A percentile compares a stretch with the other conserved stretches of the same genome.
Conservation (phyloP, 306 rosid genomes). For the Malus sylvestris region DNA sequence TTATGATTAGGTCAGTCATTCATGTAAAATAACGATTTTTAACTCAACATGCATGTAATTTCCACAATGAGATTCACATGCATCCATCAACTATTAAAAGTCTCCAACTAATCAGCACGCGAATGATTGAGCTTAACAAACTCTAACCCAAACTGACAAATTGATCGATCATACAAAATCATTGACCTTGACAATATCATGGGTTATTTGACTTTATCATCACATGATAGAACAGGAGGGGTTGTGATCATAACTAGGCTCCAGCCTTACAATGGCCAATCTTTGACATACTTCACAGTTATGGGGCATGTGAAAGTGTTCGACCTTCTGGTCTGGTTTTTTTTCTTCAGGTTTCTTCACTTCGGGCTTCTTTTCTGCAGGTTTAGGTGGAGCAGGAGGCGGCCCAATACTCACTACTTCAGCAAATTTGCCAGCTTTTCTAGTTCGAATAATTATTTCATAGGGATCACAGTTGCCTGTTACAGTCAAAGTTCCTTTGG, state of each 20-base stretch:
- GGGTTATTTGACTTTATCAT: not conserved
- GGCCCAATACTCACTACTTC: constrained; percentile 59
- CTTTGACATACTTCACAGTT: constrained; percentile 15
- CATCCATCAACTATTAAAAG: not conserved
- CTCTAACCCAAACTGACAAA: not conserved
- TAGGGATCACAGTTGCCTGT: constrained; percentile 70
- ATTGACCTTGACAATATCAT: not conserved
- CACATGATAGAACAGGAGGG: constrained; percentile 40
- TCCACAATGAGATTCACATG: too few relatives aligned
- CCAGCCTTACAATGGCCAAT: constrained; percentile 6
- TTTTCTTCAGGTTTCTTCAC: constrained; percentile 21
- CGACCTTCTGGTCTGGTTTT: constrained; percentile 2
- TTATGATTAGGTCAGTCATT: too few relatives aligned
- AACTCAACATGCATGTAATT: not conserved
- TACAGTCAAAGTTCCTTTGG: constrained; percentile 46
- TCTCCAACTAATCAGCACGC: not conserved
- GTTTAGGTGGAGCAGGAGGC: constrained; percentile 38
- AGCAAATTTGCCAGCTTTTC: constrained; percentile 41
- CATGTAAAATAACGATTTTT: too few relatives aligned
- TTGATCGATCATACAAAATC: not conserved
- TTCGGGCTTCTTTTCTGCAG: constrained; percentile 21
- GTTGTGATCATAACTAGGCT: constrained; percentile 31
- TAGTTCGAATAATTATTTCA: constrained; percentile 36
- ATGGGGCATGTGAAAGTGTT: not conserved
- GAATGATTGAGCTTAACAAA: not conserved